These are phyloP conservation scores for Hypoxylon sp. DNA, from an alignment of 2,329 filamentous ascomycete species.

Conservation along the genomic window DNA sequence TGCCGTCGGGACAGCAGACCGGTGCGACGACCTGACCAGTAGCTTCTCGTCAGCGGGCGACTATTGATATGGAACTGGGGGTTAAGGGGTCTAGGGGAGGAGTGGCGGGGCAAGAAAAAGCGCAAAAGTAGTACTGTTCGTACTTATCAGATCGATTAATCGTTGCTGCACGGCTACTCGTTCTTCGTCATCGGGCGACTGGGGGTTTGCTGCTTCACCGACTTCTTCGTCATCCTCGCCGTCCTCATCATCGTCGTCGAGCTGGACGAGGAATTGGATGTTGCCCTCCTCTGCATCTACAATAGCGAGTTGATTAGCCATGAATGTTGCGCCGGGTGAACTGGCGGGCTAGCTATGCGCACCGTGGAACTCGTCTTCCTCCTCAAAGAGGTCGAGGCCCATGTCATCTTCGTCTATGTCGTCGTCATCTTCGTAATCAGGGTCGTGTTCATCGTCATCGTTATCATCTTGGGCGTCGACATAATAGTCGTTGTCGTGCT, in stretches of 20 bases:
- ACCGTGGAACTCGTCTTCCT: conserved; percentile 47
- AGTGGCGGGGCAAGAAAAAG: no score
- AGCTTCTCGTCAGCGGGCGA: conserved; percentile 43
- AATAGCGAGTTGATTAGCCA: conserved; percentile 23
- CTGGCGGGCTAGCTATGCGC: conserved; percentile 1
- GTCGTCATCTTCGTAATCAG: conserved; percentile 39
- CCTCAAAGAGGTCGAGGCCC: conserved; percentile 37
- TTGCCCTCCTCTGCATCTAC: conserved; percentile 44
- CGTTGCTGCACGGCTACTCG: conserved; percentile 31
- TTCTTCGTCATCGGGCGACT: conserved; percentile 31
- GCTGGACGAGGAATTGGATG: conserved; percentile 42
- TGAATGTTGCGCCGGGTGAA: not conserved
- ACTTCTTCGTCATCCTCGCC: not conserved
- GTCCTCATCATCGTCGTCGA: conserved; percentile 44
- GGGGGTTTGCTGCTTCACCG: conserved; percentile 26
- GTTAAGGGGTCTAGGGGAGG: no score
- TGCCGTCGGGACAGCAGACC: conserved; percentile 48
- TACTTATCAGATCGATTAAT: conserved; percentile 43
- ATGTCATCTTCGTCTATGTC: conserved; percentile 40
- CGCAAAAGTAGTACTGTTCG: not conserved
- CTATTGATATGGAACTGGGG: no score
- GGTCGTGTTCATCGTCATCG: conserved; percentile 35
- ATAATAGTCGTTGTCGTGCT: conserved; percentile 34
- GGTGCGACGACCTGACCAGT: conserved; percentile 35
- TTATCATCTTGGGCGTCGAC: conserved; percentile 39